phyloP scores from a whole-genome alignment of 176 grass and related monocot genomes.

The Ananas comosus region DNA sequence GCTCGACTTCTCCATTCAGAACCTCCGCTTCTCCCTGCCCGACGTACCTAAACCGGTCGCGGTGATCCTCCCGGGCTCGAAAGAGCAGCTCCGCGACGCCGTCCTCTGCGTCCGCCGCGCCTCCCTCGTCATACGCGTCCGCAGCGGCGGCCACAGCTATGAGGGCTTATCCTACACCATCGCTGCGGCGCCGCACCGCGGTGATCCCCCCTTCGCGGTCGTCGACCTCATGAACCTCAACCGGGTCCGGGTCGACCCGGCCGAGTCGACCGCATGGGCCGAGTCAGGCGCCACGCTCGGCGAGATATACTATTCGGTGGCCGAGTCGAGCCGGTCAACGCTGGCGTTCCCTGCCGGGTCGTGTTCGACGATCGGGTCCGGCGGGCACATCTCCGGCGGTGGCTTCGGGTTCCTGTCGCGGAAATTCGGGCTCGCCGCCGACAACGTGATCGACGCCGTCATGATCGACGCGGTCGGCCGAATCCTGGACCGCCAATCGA shows the following conservation, averaged over 20 bases:
- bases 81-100: conserved; percentile 19
- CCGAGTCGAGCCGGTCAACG: background rate
- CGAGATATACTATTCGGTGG: conserved; percentile 47
- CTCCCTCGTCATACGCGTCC: conserved; percentile 42
- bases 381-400: conserved; percentile 42
- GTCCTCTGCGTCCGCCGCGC: conserved; percentile 10
- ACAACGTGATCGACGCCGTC: conserved; percentile 50
- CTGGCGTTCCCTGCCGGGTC: conserved; percentile 46
- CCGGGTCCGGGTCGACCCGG: conserved; percentile 22
- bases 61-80: conserved; percentile 33
- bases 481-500: conserved; percentile 4
- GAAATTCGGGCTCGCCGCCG: conserved; percentile 41
- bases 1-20: conserved; percentile 51
- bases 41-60: conserved; percentile 22
- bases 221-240: conserved; percentile 51
- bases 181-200: conserved; percentile 8
- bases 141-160: conserved; percentile 71
- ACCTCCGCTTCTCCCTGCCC: conserved; percentile 37
- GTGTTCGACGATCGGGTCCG: conserved; percentile 42
- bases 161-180: conserved; percentile 59
- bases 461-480: conserved; percentile 21
- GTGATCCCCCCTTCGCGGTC: conserved; percentile 28
- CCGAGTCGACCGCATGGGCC: conserved; percentile 30
- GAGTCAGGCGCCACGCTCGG: conserved; percentile 56
- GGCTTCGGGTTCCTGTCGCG: conserved; percentile 52